Conservation (phyloP, 148 eudicot genomes). For the Fagopyrum tataricum region DNA sequence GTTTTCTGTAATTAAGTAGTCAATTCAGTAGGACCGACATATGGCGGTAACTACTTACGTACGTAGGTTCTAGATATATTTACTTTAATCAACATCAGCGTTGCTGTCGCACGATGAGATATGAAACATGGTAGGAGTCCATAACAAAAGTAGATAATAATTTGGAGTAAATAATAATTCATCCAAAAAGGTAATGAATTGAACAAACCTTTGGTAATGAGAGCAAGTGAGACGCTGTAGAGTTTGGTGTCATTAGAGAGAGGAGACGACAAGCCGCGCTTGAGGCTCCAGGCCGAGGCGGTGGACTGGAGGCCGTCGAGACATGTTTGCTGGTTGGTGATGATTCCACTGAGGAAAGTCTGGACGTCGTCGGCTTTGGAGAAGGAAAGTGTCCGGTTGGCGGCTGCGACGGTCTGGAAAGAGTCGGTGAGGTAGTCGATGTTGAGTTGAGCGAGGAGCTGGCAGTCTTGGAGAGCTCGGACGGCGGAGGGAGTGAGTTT, state of each 20-base stretch:
- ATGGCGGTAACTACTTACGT: too few relatives aligned
- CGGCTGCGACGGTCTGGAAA: constrained; percentile 20
- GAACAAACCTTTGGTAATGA: constrained; percentile 42
- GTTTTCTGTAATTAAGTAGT: too few relatives aligned
- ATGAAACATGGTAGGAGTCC: not conserved
- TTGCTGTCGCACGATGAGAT: too few relatives aligned
- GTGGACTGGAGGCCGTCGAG: constrained; percentile 55
- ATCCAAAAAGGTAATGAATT: too few relatives aligned
- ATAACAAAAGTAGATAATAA: not conserved
- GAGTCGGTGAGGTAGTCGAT: constrained; percentile 28
- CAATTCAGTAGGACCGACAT: too few relatives aligned
- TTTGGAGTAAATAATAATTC: not conserved
- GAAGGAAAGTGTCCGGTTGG: constrained; percentile 24
- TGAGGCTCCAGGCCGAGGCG: constrained; percentile 37
- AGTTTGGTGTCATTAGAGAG: constrained; percentile 45
- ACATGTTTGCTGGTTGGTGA: constrained; percentile 80
- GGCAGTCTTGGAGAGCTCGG: constrained; percentile 43
- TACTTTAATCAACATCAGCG: too few relatives aligned
- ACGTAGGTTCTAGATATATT: too few relatives aligned
- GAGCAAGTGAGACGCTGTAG: constrained; percentile 48
- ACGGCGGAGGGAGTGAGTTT: constrained; percentile 30
- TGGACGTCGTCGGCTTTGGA: constrained; percentile 50
- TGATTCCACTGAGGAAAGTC: constrained; percentile 55
- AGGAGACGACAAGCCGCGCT: constrained; percentile 38
- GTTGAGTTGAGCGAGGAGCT: constrained; percentile 37